Percentiles rank a stretch among this genome's conserved stretches.
Conservation (phyloP, 108 stramenopile genomes). For the Skeletonema marinoi region DNA sequence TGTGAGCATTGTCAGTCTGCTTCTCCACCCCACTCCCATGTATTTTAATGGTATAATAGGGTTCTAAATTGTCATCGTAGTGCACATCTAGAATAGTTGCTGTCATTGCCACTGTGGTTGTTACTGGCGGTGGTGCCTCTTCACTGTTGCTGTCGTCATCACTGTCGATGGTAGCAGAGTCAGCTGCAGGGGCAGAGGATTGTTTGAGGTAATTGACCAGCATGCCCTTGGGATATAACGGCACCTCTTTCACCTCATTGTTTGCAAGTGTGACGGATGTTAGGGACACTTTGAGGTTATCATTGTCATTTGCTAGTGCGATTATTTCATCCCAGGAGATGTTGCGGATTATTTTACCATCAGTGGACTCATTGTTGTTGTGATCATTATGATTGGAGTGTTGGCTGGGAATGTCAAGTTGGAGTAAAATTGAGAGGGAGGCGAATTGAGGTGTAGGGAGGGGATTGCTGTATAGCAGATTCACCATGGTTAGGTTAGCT, state of each 20-base stretch:
- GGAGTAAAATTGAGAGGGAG: slow-evolving; percentile 36
- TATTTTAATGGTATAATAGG: not conserved
- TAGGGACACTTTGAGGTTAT: not conserved
- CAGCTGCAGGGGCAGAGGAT: not conserved
- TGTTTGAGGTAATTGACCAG: not conserved
- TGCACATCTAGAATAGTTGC: slow-evolving; percentile 9
- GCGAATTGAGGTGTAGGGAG: slow-evolving; percentile 45
- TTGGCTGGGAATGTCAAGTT: slow-evolving; percentile 7
- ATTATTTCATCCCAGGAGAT: not conserved
- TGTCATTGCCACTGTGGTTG: not conserved
- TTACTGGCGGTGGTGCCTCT: no score
- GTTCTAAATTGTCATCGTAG: slow-evolving; percentile 15
- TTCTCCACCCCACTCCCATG: slow-evolving; percentile 8
- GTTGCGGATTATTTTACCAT: not conserved
- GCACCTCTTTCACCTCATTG: slow-evolving; percentile 7
- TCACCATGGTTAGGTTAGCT: slow-evolving; percentile 7
- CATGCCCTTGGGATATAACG: slow-evolving; percentile 1
- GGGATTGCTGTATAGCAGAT: slow-evolving; percentile 34
- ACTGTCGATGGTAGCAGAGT: not conserved
- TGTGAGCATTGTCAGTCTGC: slow-evolving; percentile 22
- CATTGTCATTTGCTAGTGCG: not conserved
- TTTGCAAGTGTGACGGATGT: slow-evolving; percentile 1
- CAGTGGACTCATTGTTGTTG: not conserved
- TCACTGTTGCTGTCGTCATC: not conserved
- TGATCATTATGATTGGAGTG: not conserved